Conservation (phyloP, 2,329 filamentous ascomycete genomes). For the Thelonectria discophora region DNA sequence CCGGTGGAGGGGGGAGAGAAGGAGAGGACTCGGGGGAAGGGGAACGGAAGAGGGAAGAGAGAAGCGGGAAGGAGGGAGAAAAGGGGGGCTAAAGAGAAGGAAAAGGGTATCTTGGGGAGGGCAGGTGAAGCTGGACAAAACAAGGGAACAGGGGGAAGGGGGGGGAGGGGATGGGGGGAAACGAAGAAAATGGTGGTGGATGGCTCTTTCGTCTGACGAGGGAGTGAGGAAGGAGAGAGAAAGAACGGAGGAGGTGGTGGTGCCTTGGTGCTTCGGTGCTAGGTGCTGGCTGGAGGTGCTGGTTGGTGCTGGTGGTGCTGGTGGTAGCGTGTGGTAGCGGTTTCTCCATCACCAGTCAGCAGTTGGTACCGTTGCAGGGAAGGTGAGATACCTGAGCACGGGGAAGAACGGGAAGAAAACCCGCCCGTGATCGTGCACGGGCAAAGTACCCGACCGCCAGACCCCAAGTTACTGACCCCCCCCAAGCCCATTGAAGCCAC, state of each 20-base stretch:
- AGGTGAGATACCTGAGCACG: no score
- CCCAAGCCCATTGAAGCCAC: constrained; percentile 18
- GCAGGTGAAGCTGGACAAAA: constrained; percentile 34
- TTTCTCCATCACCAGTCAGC: constrained; percentile 14
- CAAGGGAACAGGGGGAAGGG: constrained; percentile 24
- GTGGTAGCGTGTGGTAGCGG: constrained; percentile 15
- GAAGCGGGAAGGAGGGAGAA: constrained; percentile 32
- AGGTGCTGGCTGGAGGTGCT: constrained; percentile 16
- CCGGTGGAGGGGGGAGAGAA: constrained; percentile 20
- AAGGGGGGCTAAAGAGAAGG: constrained; percentile 31
- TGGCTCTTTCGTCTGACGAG: constrained; percentile 44
- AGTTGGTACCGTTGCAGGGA: constrained; percentile 14
- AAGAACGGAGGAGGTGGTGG: constrained; percentile 28
- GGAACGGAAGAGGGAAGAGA: constrained; percentile 31
- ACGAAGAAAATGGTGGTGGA: constrained; percentile 37
- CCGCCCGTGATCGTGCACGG: no score
- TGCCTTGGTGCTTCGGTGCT: neutral
- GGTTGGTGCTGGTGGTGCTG: constrained; percentile 16
- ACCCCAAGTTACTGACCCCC: no score
- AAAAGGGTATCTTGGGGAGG: constrained; percentile 37
- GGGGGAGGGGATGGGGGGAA: constrained; percentile 24
- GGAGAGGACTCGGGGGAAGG: constrained; percentile 25
- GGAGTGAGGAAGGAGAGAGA: constrained; percentile 37
- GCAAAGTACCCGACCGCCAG: no score
- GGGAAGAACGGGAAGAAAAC: no score